A percentile compares a stretch with the other conserved stretches of the same genome.
Evolutionary conservation across 257 asterid genomes (phyloP).

Genomic region (Paulownia fortunei): DNA sequence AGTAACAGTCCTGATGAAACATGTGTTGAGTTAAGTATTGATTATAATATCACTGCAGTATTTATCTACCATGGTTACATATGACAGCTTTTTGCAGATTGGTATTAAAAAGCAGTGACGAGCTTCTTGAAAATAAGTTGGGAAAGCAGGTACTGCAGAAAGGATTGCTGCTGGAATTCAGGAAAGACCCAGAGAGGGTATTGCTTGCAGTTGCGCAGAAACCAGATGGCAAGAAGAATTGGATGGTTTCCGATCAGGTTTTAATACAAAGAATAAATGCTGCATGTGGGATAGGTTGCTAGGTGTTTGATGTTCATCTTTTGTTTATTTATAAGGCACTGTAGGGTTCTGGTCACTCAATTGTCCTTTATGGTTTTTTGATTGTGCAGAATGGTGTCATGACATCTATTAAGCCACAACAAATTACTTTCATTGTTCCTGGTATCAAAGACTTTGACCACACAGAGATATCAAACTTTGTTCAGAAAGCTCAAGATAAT

Average conservation of each 20-base stretch:
- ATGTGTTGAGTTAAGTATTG: constrained; percentile 6
- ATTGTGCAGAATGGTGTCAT: constrained; percentile 76
- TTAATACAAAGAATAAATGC: constrained; percentile 38
- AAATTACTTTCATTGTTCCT: constrained; percentile 89
- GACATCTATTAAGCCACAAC: constrained; percentile 92
- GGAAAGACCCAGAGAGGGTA: constrained; percentile 85
- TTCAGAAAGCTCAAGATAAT: constrained; percentile 75
- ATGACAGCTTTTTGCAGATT: constrained; percentile 50
- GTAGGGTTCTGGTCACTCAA: constrained; percentile 28
- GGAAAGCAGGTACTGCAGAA: constrained; percentile 63
- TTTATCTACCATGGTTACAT: constrained; percentile 17
- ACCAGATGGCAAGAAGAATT: constrained; percentile 97
- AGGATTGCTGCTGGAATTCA: constrained; percentile 90
- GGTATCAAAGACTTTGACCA: constrained; percentile 79
- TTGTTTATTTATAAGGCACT: constrained; percentile 23
- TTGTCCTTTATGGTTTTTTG: constrained; percentile 31
- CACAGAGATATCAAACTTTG: constrained; percentile 69
- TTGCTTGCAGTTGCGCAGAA: constrained; percentile 84
- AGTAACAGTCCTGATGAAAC: constrained; percentile 18
- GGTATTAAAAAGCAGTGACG: constrained; percentile 66
- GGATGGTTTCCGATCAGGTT: constrained; percentile 98
- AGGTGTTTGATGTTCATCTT: constrained; percentile 34
- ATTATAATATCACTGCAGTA: not conserved
- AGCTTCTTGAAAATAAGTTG: constrained; percentile 54
- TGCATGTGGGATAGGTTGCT: constrained; percentile 46